These are phyloP conservation scores for Cladophialophora exuberans DNA, from an alignment of 2,329 filamentous ascomycete species.

Conservation along the genomic window DNA sequence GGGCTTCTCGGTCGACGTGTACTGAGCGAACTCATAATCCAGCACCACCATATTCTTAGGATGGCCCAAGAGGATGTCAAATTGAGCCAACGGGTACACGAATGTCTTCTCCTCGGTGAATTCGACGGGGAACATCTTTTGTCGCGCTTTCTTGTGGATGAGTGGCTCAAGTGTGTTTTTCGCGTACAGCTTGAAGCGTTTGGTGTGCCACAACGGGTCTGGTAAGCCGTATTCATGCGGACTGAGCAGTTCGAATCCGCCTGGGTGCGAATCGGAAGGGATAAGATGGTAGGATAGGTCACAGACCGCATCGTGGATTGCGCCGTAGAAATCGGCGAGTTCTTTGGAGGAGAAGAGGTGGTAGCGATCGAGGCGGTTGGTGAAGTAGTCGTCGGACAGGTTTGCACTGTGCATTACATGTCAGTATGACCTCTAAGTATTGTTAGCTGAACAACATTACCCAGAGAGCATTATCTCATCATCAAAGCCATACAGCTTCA, in stretches of 20 bases:
- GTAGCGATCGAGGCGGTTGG: constrained; percentile 91
- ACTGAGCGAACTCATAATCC: constrained; percentile 38
- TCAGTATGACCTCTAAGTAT: constrained; percentile 6
- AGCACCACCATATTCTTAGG: constrained; percentile 28
- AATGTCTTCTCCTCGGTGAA: constrained; percentile 62
- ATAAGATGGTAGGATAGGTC: constrained; percentile 80
- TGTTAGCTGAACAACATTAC: constrained; percentile 48
- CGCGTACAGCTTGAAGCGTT: constrained; percentile 67
- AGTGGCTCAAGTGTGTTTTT: constrained; percentile 69
- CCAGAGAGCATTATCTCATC: constrained; percentile 95
- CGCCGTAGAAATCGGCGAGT: constrained; percentile 80
- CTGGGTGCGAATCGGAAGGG: constrained; percentile 55
- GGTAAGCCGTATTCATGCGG: constrained; percentile 32
- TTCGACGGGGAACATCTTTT: constrained; percentile 33
- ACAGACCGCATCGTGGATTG: constrained; percentile 75
- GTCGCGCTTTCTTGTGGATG: constrained; percentile 52
- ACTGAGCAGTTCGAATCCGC: constrained; percentile 59
- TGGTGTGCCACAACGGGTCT: constrained; percentile 33
- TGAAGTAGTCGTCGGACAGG: constrained; percentile 91
- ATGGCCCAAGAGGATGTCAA: constrained; percentile 73
- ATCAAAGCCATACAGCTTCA: constrained; percentile 97
- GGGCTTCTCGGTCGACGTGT: constrained; percentile 86
- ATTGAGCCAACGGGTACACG: constrained; percentile 84
- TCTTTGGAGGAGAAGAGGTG: constrained; percentile 82
- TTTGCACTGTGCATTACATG: constrained; percentile 71